Evolutionary conservation across 129 eudicot genomes (phyloP).

Genomic region (Erigeron canadensis): DNA sequence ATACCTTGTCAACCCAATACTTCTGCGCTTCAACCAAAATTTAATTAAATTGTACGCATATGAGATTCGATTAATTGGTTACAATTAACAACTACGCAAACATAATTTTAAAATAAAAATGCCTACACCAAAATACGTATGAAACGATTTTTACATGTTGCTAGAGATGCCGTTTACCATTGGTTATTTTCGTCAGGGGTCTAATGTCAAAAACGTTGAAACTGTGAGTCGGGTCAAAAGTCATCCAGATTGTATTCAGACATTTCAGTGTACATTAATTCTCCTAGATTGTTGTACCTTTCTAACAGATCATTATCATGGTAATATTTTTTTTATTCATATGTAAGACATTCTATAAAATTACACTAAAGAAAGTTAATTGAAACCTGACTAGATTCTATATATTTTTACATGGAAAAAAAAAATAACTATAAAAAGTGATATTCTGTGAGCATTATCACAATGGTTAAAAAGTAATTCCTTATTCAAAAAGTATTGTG

Average conservation of each 20-base stretch:
- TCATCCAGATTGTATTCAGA: no score
- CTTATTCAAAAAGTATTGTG: no score
- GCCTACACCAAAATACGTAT: not conserved
- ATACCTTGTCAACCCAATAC: constrained; percentile 59
- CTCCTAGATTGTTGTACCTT: no score
- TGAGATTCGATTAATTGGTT: not conserved
- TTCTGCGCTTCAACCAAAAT: constrained; percentile 46
- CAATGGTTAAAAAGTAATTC: no score
- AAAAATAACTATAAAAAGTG: no score
- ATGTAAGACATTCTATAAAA: not conserved
- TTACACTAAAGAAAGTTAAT: not conserved
- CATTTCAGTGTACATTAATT: no score
- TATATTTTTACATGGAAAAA: not conserved
- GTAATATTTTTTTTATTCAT: not conserved
- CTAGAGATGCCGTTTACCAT: not conserved
- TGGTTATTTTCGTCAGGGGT: no score
- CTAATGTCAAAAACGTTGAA: no score
- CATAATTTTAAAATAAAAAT: not conserved
- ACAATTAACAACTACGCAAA: not conserved
- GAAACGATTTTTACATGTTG: not conserved
- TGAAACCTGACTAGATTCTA: not conserved
- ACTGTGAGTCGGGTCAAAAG: no score
- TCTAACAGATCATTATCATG: not conserved
- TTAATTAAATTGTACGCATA: not conserved
- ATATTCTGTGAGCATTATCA: no score